A percentile compares a stretch with the other conserved stretches of the same genome.
Evolutionary conservation across 768 basidiomycete genomes (phyloP).

Genomic region (Suillus bovinus): DNA sequence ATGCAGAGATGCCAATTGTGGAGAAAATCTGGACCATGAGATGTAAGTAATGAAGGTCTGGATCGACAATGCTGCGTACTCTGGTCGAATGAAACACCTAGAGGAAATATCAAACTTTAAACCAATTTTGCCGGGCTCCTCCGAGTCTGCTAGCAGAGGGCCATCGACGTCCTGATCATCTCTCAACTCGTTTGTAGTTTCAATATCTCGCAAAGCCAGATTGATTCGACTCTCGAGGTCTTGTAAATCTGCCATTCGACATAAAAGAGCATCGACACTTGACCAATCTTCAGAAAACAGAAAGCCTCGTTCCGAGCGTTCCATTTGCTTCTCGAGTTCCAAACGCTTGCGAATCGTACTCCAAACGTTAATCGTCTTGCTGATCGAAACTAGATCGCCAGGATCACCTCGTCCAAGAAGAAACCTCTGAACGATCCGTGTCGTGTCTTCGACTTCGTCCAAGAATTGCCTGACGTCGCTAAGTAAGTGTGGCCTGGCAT

Average conservation of each 20-base stretch:
- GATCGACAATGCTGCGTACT: conserved; percentile 37
- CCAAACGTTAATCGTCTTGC: conserved; percentile 64
- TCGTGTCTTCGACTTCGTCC: conserved; percentile 63
- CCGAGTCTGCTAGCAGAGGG: conserved; percentile 16
- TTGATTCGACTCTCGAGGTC: conserved; percentile 59
- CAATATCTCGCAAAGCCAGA: conserved; percentile 41
- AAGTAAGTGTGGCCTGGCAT: conserved; percentile 58
- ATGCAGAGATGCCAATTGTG: conserved; percentile 52
- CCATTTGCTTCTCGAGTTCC: conserved; percentile 56
- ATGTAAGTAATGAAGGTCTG: conserved; percentile 1
- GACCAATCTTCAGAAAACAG: conserved; percentile 49
- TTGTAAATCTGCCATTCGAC: conserved; percentile 50
- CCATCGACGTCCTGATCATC: conserved; percentile 28
- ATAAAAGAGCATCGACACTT: conserved; percentile 53
- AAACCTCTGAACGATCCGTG: conserved; percentile 78
- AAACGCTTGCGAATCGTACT: conserved; percentile 49
- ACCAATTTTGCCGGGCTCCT: conserved; percentile 2
- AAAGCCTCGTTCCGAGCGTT: conserved; percentile 32
- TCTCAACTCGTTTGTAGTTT: conserved; percentile 18
- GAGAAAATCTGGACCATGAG: conserved; percentile 53
- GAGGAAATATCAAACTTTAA: conserved; percentile 30
- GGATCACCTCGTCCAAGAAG: conserved; percentile 65
- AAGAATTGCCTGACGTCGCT: conserved; percentile 60
- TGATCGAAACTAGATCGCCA: conserved; percentile 65
- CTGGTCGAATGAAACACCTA: conserved; percentile 66